Evolutionary conservation across 768 basidiomycete species (phyloP).

Genomic region (Tylopilus vinaceipallidus): DNA sequence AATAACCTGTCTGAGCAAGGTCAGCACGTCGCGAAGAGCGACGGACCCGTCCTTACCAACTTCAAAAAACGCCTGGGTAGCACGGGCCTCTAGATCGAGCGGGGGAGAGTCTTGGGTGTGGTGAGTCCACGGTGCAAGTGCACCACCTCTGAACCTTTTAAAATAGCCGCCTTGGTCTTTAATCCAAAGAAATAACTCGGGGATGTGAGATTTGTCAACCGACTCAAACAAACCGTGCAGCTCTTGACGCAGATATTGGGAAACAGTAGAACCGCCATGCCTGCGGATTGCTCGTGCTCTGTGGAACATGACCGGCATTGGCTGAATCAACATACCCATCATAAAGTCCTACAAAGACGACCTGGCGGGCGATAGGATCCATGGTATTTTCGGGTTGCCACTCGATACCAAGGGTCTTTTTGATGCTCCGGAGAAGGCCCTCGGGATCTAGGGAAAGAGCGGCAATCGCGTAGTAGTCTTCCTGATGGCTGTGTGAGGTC

Average conservation of each 20-base stretch:
- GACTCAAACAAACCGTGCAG: conserved; percentile 83
- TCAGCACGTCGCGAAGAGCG: conserved; percentile 5
- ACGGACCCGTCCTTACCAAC: conserved; percentile 41
- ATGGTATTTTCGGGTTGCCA: conserved; percentile 67
- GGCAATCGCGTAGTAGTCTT: conserved; percentile 80
- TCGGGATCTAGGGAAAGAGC: conserved; percentile 73
- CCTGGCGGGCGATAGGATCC: conserved; percentile 65
- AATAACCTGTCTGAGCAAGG: conserved; percentile 61
- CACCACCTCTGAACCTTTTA: conserved; percentile 82
- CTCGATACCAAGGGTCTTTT: conserved; percentile 57
- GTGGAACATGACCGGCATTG: background rate
- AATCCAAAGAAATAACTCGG: conserved; percentile 73
- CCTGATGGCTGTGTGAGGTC: conserved; percentile 65
- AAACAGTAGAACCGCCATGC: conserved; percentile 89
- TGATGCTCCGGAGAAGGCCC: conserved; percentile 65
- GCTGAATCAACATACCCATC: conserved; percentile 63
- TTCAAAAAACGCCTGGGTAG: conserved; percentile 85
- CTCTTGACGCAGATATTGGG: conserved; percentile 82
- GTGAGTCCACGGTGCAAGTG: conserved; percentile 63
- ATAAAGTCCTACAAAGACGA: conserved; percentile 85
- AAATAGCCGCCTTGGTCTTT: conserved; percentile 88
- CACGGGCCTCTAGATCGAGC: conserved; percentile 80
- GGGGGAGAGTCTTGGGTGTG: conserved; percentile 29
- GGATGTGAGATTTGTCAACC: conserved; percentile 66
- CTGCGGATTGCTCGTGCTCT: conserved; percentile 40